Conservation (phyloP, 2,329 filamentous ascomycete species). For the Gnomoniopsis sp. region DNA sequence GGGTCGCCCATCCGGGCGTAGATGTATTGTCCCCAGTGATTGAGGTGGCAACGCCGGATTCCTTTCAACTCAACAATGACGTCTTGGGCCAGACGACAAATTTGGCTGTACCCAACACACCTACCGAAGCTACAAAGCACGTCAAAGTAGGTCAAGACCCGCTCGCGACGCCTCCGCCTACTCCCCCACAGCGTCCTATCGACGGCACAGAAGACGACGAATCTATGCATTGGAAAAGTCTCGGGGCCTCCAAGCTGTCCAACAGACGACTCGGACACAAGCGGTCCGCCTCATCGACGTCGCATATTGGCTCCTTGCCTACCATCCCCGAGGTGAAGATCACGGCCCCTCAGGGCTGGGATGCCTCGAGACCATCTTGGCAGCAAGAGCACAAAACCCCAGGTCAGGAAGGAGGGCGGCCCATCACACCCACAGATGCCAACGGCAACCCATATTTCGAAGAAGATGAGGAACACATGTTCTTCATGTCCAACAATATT, state of each 20-base stretch:
- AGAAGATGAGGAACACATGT: conserved; percentile 40
- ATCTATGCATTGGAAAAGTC: not conserved
- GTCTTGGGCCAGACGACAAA: conserved; percentile 9
- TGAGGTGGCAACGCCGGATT: conserved; percentile 26
- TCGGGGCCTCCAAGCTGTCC: not conserved
- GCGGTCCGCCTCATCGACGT: conserved; percentile 18
- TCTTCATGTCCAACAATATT: conserved; percentile 45
- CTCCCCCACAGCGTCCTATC: conserved; percentile 3
- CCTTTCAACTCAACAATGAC: conserved; percentile 21
- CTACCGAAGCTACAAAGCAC: conserved; percentile 11
- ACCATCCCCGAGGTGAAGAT: conserved; percentile 40
- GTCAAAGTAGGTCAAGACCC: conserved; percentile 11
- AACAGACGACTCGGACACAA: conserved; percentile 13
- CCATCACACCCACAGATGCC: conserved; percentile 20
- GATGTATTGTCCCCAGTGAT: conserved; percentile 26
- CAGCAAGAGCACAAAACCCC: not conserved
- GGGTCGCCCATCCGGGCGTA: conserved; percentile 37
- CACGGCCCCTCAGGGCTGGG: conserved; percentile 21
- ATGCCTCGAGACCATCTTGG: not conserved
- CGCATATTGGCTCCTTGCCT: conserved; percentile 28
- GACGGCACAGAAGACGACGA: conserved; percentile 8
- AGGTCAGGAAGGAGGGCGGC: not conserved
- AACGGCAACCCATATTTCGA: conserved; percentile 10
- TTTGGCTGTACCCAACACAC: conserved; percentile 5
- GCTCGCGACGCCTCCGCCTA: conserved; percentile 14